Base-by-base conservation (phyloP, 2,329 filamentous ascomycete genomes). In the Ascochyta clinopodiicola region DNA sequence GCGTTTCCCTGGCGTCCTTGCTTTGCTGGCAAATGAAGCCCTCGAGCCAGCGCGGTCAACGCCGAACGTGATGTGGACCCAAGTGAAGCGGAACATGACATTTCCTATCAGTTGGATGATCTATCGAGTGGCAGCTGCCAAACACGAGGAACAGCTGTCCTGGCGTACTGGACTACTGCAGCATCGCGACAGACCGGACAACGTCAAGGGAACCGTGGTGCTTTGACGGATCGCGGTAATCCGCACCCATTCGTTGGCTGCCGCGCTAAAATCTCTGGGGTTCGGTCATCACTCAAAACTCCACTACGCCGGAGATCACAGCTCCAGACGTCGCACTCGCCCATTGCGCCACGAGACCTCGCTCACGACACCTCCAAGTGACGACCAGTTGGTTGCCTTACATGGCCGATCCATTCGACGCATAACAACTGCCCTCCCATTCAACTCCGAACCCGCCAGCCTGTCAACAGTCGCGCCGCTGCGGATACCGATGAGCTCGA, bases 401-500 rank as follows among this genome's bases (percentile, higher is more conserved):
- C 57, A 74, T 74, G 72, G 71, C 65, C 56, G 53, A 60, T 51
- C 43, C 63, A 58, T 55, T 59, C 46, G 50, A 58, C 57, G 24
- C 59, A 42, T 45, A 60, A 56, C 56, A 47, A 56, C 53, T 48
- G 47, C 62, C 56, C 40, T 17, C 48, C 54, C 44, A 64, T 50
- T 44, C 32, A 48, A 40, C 25, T 42, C 37, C 40, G 12, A 48
- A 49, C 9, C 43, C 61, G 50, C 44, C 61, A 57, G 50, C 53
- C 63, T 51, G 56, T 64, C 59, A 44, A 40, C 59, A 60, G 47
- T 51, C 44, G 46, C 45, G 43, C 59, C 55, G 49, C 50, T 55
- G 49, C 60, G 55, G 52, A 60, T 57, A 63, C 69, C 66, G 61
- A 75, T 75, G 73, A 74, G 32, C 69, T 66, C 59, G 61, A 59